Conservation (phyloP, 2,329 filamentous ascomycete species). For the Penicillium sp. region DNA sequence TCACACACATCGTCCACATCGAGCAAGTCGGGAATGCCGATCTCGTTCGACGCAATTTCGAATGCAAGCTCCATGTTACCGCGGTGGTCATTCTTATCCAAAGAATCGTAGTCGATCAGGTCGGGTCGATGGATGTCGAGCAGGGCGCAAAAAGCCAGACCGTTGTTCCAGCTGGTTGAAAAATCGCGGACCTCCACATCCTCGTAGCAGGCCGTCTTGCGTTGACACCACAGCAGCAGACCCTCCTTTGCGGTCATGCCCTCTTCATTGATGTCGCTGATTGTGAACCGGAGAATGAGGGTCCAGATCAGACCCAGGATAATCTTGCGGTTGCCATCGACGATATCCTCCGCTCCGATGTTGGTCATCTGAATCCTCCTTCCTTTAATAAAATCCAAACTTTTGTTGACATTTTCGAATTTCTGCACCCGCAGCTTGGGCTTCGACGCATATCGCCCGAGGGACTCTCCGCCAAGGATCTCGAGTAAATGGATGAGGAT, state of each 20-base stretch:
- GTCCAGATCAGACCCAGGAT: constrained; percentile 98
- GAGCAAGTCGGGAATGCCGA: constrained; percentile 89
- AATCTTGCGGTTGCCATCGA: constrained; percentile 96
- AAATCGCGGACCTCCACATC: constrained; percentile 95
- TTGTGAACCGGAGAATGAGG: constrained; percentile 93
- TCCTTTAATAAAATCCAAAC: constrained; percentile 86
- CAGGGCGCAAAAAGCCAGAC: constrained; percentile 90
- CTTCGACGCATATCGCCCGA: constrained; percentile 93
- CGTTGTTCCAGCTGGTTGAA: constrained; percentile 94
- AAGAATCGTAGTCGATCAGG: constrained; percentile 88
- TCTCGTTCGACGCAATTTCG: constrained; percentile 91
- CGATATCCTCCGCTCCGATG: constrained; percentile 95
- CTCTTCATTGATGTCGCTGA: constrained; percentile 97
- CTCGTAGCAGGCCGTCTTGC: constrained; percentile 97
- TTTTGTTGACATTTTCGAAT: constrained; percentile 97
- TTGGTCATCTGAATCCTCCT: constrained; percentile 96
- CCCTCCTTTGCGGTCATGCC: constrained; percentile 97
- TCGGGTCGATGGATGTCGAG: constrained; percentile 96
- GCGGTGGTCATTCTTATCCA: constrained; percentile 89
- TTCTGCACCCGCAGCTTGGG: constrained; percentile 93
- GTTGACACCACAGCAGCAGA: constrained; percentile 90
- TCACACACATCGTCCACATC: constrained; percentile 98
- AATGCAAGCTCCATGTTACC: constrained; percentile 99
- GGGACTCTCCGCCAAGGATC: constrained; percentile 87
- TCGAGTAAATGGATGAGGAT: constrained; percentile 95